These are phyloP conservation scores for Gonapodya sp. DNA, from an alignment of 192 early-diverging fungal species.

Conservation along the genomic window DNA sequence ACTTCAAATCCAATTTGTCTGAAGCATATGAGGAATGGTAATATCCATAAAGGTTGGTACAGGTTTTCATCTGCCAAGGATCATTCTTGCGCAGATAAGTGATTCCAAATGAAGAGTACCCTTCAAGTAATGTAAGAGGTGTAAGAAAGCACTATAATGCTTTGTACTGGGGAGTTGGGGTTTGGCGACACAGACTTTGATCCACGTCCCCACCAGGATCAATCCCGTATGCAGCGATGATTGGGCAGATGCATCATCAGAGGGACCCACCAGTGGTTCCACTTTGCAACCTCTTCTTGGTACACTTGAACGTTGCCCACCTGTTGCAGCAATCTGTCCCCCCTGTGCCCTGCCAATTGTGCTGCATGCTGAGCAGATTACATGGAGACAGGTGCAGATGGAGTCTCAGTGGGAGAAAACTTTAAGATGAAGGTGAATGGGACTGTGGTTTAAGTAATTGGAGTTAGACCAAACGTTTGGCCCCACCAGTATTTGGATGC, in stretches of 20 bases:
- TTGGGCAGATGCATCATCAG: too few species aligned
- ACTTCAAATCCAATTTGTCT: slow-evolving; percentile 16
- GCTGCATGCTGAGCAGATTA: neutral
- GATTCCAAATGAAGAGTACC: slow-evolving; percentile 19
- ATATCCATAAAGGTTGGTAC: slow-evolving; percentile 10
- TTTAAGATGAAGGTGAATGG: too few species aligned
- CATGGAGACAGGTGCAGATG: neutral
- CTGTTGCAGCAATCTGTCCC: too few species aligned
- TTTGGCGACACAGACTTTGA: neutral
- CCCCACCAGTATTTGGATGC: neutral
- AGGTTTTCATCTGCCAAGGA: neutral
- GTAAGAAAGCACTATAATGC: slow-evolving; percentile 4
- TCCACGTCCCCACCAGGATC: too few species aligned
- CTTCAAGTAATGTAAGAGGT: slow-evolving; percentile 13
- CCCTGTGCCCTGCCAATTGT: neutral
- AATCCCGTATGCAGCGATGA: too few species aligned
- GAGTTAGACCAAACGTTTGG: neutral
- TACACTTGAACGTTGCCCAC: too few species aligned
- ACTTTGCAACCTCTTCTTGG: too few species aligned
- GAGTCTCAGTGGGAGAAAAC: too few species aligned
- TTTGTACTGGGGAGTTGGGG: neutral
- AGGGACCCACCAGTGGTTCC: too few species aligned
- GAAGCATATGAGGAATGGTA: slow-evolving; percentile 18
- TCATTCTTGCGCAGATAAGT: slow-evolving; percentile 16
- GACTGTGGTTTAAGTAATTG: neutral